Conservation (phyloP, 768 basidiomycete genomes). For the Tulasnella calospora region DNA sequence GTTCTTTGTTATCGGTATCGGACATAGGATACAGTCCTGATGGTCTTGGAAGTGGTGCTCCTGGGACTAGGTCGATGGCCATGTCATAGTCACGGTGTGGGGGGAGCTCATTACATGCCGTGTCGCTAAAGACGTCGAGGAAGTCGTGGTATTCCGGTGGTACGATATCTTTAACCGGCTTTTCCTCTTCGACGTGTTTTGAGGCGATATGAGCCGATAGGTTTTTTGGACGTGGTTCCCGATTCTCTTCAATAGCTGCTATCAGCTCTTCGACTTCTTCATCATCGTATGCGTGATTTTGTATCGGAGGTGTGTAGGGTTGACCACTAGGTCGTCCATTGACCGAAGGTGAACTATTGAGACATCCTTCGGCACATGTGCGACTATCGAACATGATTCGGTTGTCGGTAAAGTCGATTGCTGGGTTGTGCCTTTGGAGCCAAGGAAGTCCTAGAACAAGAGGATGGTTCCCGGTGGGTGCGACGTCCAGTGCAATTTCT, state of each 20-base stretch:
- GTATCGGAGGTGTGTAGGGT: no score
- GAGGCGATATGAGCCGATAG: background rate
- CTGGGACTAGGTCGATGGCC: slow-evolving; percentile 38
- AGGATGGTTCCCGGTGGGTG: no score
- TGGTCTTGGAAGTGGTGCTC: slow-evolving; percentile 31
- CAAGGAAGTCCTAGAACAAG: no score
- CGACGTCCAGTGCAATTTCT: no score
- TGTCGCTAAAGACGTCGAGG: slow-evolving; percentile 34
- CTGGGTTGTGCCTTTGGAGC: no score
- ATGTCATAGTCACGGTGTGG: slow-evolving; percentile 40
- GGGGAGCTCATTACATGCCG: slow-evolving; percentile 35
- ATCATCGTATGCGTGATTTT: no score
- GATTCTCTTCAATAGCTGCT: background rate
- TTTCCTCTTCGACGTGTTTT: background rate
- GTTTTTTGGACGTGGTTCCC: background rate
- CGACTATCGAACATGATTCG: no score
- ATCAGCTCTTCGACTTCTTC: no score
- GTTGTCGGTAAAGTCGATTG: background rate
- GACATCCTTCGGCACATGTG: no score
- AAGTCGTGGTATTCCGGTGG: slow-evolving; percentile 36
- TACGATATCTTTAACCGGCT: slow-evolving; percentile 16
- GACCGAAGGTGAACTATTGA: no score
- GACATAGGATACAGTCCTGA: slow-evolving; percentile 39
- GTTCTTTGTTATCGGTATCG: slow-evolving; percentile 35
- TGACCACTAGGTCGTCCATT: no score